A percentile compares a stretch with the other conserved stretches of the same genome.
These are phyloP conservation scores for Phycomyces nitens DNA, from an alignment of 192 early-diverging fungal species.

Conservation along the genomic window DNA sequence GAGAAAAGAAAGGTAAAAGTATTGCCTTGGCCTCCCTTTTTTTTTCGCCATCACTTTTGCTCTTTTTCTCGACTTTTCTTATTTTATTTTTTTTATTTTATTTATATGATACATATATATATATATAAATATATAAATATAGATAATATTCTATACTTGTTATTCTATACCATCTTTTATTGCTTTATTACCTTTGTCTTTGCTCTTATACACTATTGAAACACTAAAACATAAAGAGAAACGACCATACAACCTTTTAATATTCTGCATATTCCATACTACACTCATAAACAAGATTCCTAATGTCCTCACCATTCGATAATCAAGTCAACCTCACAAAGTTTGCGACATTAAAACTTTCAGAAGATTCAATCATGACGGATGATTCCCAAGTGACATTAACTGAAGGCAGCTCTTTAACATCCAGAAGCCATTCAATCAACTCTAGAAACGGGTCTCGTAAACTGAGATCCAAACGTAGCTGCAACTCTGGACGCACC, in stretches of 20 bases:
- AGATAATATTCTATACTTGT: too few species aligned
- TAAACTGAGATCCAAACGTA: not conserved
- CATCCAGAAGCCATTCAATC: too few species aligned
- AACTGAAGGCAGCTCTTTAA: too few species aligned
- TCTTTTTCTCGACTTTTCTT: too few species aligned
- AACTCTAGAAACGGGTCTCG: not conserved
- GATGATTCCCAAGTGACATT: not conserved
- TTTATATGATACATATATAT: too few species aligned
- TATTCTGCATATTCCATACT: too few species aligned
- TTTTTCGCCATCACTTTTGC: not conserved
- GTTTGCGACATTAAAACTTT: not conserved
- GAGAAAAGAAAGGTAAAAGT: too few species aligned
- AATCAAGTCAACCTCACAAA: not conserved
- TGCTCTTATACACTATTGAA: not conserved
- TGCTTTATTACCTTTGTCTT: not conserved
- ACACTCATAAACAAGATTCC: too few species aligned
- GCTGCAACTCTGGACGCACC: not conserved
- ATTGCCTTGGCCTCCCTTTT: not conserved
- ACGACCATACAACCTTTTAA: too few species aligned
- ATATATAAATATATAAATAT: too few species aligned
- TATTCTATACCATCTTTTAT: not conserved
- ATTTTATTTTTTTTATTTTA: too few species aligned
- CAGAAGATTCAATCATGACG: not conserved
- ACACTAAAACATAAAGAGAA: too few species aligned
- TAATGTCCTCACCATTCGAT: not conserved